Conservation (phyloP, 2,329 filamentous ascomycete species). For the Fusarium beomiforme region DNA sequence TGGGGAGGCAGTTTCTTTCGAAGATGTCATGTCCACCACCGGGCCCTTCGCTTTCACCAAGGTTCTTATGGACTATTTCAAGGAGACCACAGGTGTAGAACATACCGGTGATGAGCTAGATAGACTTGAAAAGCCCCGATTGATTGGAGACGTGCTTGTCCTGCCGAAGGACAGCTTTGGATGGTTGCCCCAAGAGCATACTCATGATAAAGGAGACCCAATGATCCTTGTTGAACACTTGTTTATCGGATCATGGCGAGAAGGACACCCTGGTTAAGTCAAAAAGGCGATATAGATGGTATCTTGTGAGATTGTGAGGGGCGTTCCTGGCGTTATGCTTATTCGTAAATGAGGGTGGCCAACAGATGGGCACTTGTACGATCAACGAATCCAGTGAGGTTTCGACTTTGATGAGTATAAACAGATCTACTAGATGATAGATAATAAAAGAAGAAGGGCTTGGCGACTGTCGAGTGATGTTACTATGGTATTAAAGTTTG, state of each 20-base stretch:
- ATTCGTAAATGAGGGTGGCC: background rate
- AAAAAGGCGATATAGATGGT: background rate
- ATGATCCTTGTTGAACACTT: slow-evolving; percentile 34
- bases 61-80: slow-evolving; percentile 46
- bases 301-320: background rate
- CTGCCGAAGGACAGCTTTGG: slow-evolving; percentile 45
- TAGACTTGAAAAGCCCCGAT: slow-evolving; percentile 39
- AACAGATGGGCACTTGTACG: too few species aligned
- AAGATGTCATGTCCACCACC: slow-evolving; percentile 47
- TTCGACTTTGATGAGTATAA: too few species aligned
- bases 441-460: background rate
- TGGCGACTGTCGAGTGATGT: background rate
- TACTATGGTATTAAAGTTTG: background rate
- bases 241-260: slow-evolving; percentile 34
- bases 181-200: slow-evolving; percentile 33
- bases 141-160: slow-evolving; percentile 48
- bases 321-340: background rate
- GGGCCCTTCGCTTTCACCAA: slow-evolving; percentile 47
- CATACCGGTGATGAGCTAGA: slow-evolving; percentile 46
- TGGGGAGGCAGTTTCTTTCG: slow-evolving; percentile 32
- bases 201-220: slow-evolving; percentile 27
- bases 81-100: slow-evolving; percentile 34
- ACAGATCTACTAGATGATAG: too few species aligned
- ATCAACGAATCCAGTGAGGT: too few species aligned
- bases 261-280: slow-evolving; percentile 22